Evolutionary conservation across 179 eudicot species (phyloP).

Genomic region (Beta corolliflora): DNA sequence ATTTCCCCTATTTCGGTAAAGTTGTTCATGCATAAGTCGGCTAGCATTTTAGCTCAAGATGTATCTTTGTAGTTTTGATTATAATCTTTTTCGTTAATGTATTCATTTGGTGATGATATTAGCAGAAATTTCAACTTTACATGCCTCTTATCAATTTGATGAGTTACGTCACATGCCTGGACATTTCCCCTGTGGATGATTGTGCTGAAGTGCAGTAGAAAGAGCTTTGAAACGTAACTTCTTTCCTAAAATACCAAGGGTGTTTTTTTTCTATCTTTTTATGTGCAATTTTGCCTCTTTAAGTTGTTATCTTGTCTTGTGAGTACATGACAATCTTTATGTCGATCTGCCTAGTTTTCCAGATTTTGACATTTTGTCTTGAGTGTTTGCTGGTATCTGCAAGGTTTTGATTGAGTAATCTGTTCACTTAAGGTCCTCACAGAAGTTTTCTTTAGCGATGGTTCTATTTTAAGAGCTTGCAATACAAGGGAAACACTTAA

Average conservation of each 20-base stretch:
- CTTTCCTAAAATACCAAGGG: not conserved
- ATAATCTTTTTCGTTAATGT: not conserved
- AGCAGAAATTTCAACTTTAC: not conserved
- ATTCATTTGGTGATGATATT: not conserved
- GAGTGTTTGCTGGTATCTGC: not conserved
- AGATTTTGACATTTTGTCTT: not conserved
- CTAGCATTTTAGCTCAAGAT: not conserved
- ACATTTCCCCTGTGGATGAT: not conserved
- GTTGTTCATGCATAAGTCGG: not conserved
- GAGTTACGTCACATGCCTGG: not conserved
- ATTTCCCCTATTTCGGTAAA: not conserved
- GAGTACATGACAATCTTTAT: not conserved
- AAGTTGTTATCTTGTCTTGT: not conserved
- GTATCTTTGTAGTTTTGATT: not conserved
- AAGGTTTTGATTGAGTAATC: not conserved
- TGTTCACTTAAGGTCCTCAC: constrained; percentile 73
- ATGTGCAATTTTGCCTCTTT: not conserved
- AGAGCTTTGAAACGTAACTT: no score
- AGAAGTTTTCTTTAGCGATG: constrained; percentile 78
- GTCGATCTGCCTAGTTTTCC: no score
- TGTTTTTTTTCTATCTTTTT: not conserved
- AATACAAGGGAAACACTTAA: constrained; percentile 70
- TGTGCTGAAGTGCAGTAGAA: not conserved
- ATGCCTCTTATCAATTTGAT: not conserved
- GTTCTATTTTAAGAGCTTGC: constrained; percentile 70